phyloP scores from a whole-genome alignment of 192 early-diverging fungal genomes.

The Coemansia sp. region DNA sequence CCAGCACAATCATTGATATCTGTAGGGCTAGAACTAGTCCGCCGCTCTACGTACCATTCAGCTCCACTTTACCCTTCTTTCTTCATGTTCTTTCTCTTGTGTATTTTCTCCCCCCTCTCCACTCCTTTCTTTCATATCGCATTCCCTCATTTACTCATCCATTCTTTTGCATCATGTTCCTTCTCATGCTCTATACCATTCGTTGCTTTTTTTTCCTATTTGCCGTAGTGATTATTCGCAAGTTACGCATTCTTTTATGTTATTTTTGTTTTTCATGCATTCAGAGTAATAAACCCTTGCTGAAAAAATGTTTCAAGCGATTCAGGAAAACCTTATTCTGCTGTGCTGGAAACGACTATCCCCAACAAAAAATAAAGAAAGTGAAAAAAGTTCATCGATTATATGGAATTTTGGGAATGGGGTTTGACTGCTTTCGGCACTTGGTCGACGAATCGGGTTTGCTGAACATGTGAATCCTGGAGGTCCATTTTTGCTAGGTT shows the following conservation, averaged over 20 bases:
- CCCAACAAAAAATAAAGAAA: neutral
- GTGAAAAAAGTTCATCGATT: neutral
- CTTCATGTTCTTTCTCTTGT: too few species aligned
- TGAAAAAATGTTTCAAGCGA: too few species aligned
- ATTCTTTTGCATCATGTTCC: slow-evolving; percentile 4
- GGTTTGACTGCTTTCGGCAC: neutral
- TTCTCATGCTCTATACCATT: neutral
- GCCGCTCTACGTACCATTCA: neutral
- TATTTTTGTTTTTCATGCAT: too few species aligned
- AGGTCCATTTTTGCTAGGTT: neutral
- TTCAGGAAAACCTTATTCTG: too few species aligned
- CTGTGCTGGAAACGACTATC: neutral
- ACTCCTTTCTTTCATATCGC: too few species aligned
- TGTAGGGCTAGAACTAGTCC: neutral
- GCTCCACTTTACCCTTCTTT: too few species aligned
- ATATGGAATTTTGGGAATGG: neutral
- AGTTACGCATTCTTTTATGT: too few species aligned
- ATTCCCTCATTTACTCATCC: neutral
- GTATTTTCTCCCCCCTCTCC: too few species aligned
- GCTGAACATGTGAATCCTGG: neutral
- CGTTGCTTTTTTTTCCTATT: too few species aligned
- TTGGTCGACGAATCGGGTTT: neutral
- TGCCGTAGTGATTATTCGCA: too few species aligned
- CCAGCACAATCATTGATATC: slow-evolving; percentile 1
- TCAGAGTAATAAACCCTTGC: too few species aligned